phyloP scores from a whole-genome alignment of 441 rosid genomes.

The Manihot esculenta region DNA sequence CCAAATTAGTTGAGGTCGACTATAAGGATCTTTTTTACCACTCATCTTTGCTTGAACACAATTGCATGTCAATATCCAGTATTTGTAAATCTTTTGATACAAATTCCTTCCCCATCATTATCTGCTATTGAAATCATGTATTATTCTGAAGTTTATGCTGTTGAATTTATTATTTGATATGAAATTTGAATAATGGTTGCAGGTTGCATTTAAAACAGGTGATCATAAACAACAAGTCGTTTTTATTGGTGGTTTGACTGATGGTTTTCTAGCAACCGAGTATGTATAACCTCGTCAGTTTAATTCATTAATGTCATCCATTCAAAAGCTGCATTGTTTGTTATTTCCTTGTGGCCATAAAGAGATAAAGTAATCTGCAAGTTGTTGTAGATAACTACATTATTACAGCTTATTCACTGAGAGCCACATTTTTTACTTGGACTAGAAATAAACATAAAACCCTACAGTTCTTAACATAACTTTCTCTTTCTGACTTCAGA shows the following conservation, averaged over 20 bases:
- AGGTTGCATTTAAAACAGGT: slow-evolving; percentile 96
- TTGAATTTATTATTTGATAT: neutral
- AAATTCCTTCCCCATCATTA: too few relatives aligned
- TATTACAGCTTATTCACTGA: neutral
- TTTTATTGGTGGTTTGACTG: slow-evolving; percentile 86
- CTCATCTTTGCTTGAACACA: too few relatives aligned
- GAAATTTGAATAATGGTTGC: slow-evolving; percentile 18
- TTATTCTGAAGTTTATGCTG: neutral
- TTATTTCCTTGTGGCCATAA: neutral
- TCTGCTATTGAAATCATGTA: too few relatives aligned
- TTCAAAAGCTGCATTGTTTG: neutral
- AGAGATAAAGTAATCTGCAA: neutral
- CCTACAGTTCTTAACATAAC: neutral
- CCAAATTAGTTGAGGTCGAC: too few relatives aligned
- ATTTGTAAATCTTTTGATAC: too few relatives aligned
- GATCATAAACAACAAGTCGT: slow-evolving; percentile 85
- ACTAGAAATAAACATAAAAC: neutral
- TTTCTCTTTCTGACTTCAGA: slow-evolving; percentile 35
- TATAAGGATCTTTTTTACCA: too few relatives aligned
- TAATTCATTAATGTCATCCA: neutral
- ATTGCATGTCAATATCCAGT: too few relatives aligned
- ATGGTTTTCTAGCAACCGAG: slow-evolving; percentile 91
- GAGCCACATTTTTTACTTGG: neutral
- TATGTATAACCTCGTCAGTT: slow-evolving; percentile 38
- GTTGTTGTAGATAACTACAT: neutral